These are phyloP conservation scores for Fraxinus latifolia DNA, from an alignment of 305 asterid genomes.

Conservation along the genomic window DNA sequence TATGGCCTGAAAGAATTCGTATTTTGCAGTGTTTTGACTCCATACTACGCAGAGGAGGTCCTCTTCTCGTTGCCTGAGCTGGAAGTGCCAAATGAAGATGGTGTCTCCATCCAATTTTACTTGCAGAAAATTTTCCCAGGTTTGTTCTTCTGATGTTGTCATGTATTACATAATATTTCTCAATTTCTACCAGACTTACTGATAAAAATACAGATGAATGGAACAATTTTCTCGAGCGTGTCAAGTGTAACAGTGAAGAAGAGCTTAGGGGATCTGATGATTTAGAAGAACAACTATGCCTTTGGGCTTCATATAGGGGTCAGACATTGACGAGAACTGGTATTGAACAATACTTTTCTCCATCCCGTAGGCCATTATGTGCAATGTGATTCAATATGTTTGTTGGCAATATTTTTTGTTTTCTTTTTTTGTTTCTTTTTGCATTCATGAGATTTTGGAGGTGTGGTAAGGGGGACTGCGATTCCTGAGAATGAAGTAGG, in stretches of 20 bases:
- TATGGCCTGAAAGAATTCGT: background rate
- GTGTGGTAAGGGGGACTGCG: background rate
- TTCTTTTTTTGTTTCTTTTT: background rate
- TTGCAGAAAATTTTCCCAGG: conserved; percentile 98
- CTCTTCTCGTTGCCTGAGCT: conserved; percentile 89
- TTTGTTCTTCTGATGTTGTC: conserved; percentile 33
- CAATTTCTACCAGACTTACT: conserved; percentile 20
- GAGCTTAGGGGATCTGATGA: conserved; percentile 79
- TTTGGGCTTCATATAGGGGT: conserved; percentile 98
- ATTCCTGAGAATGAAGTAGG: conserved; percentile 2
- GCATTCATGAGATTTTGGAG: background rate
- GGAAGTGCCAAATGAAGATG: conserved; percentile 93
- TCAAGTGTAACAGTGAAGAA: conserved; percentile 59
- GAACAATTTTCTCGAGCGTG: conserved; percentile 95
- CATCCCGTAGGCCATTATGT: background rate
- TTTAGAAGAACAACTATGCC: conserved; percentile 83
- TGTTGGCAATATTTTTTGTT: background rate
- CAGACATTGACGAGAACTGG: conserved; percentile 98
- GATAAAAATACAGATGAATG: conserved; percentile 68
- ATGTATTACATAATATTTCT: conserved; percentile 11
- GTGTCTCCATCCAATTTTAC: conserved; percentile 94
- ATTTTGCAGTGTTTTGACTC: conserved; percentile 74
- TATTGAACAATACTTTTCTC: conserved; percentile 23
- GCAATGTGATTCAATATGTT: background rate
- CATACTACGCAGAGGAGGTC: conserved; percentile 93